Evolutionary conservation across 495 filamentous ascomycete species (phyloP).

Genomic region (Baudoinia panamericana): DNA sequence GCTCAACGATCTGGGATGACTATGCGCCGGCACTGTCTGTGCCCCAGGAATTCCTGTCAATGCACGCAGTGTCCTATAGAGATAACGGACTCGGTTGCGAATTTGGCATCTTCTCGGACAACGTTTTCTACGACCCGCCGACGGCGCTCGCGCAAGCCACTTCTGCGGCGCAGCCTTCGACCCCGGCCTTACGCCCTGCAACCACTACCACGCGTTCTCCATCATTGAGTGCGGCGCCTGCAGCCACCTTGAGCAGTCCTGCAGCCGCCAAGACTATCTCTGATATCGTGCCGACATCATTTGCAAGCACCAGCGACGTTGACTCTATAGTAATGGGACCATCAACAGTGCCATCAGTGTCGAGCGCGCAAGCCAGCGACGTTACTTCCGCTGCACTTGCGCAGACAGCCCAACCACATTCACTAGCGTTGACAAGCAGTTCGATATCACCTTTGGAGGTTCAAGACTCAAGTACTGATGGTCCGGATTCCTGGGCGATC

Average conservation of each 20-base stretch:
- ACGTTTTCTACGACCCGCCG: slow-evolving; percentile 2
- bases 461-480: no score
- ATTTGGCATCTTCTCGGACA: not conserved
- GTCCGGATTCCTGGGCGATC: no score
- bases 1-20: slow-evolving; percentile 8
- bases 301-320: no score
- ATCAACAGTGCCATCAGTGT: no score
- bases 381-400: no score
- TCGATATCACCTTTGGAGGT: no score
- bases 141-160: not conserved
- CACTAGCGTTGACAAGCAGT: no score
- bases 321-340: no score
- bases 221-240: not conserved
- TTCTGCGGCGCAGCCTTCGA: not conserved
- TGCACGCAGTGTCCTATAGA: not conserved
- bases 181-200: not conserved
- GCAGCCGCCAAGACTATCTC: no score
- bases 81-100: not conserved
- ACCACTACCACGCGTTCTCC: not conserved
- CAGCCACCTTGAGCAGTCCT: not conserved
- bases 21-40: slow-evolving; percentile 1
- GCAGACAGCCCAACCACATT: no score
- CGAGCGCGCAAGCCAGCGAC: no score
- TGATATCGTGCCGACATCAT: no score
- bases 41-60: not conserved